Percentiles rank a stretch among this genome's conserved stretches.
phyloP scores from a whole-genome alignment of 164 flowering plant genomes.

The Vitis rupestris region DNA sequence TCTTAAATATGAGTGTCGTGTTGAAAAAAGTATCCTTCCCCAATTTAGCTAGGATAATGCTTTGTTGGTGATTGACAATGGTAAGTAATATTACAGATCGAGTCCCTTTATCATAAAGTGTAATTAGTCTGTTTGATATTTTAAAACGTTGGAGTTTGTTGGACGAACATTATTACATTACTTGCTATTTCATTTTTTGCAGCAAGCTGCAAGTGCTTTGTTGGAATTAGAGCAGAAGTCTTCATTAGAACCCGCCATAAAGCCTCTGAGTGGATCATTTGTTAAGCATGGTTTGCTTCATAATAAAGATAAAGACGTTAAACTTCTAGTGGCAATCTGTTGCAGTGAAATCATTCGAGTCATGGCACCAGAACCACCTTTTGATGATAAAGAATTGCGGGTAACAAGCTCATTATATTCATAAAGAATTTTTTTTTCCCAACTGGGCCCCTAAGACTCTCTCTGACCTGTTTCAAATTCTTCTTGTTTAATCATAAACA shows the following conservation, averaged over 20 bases:
- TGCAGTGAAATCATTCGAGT: conserved; percentile 77
- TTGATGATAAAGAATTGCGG: conserved; percentile 56
- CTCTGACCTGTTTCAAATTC: not conserved
- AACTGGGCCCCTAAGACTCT: not conserved
- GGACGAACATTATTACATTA: not conserved
- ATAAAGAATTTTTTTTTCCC: too few species aligned
- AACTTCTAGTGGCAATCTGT: conserved; percentile 67
- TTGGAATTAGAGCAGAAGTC: conserved; percentile 62
- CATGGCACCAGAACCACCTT: conserved; percentile 88
- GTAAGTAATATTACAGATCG: too few species aligned
- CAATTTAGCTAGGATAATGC: too few species aligned
- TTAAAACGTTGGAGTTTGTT: not conserved
- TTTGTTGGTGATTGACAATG: too few species aligned
- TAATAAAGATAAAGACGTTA: conserved; percentile 79
- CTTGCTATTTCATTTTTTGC: conserved; percentile 17
- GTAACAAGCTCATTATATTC: conserved; percentile 23
- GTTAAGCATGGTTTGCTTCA: conserved; percentile 47
- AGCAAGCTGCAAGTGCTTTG: conserved; percentile 78
- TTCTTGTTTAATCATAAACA: conserved; percentile 1
- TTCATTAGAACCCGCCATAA: conserved; percentile 34
- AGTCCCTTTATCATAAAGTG: too few species aligned
- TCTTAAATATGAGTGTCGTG: too few species aligned
- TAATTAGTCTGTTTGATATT: too few species aligned
- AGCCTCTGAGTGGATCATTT: conserved; percentile 57
- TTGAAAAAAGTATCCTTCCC: too few species aligned